These are phyloP conservation scores for Panicum miliaceum DNA, from an alignment of 176 grass and related monocot genomes.

Conservation along the genomic window DNA sequence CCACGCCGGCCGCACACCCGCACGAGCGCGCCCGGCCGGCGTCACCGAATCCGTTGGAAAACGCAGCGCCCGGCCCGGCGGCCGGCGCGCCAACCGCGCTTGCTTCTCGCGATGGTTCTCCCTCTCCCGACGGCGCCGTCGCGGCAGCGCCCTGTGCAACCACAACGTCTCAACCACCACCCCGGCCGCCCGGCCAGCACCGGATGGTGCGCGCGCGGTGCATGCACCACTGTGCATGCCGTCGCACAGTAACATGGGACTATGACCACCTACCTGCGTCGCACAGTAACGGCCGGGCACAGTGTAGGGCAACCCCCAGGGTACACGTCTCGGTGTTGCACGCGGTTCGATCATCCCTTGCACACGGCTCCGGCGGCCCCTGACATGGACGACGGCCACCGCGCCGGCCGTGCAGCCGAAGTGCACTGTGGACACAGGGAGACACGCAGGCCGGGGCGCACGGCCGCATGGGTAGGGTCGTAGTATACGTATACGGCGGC, in stretches of 20 bases:
- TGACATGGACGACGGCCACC: too few species aligned
- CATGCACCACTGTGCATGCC: neutral
- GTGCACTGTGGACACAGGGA: conserved; percentile 3
- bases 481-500: neutral
- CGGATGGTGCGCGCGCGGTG: neutral
- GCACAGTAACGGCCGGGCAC: neutral
- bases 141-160: neutral
- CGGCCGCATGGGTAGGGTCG: neutral
- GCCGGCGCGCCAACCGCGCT: neutral
- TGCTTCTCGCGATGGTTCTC: neutral
- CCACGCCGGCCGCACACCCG: neutral
- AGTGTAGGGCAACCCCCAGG: neutral
- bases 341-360: too few species aligned
- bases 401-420: neutral
- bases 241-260: neutral
- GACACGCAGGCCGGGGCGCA: neutral
- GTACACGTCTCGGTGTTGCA: neutral
- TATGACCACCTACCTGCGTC: neutral
- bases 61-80: neutral
- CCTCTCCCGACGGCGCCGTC: neutral
- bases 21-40: neutral
- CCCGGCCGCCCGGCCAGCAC: too few species aligned
- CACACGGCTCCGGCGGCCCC: too few species aligned
- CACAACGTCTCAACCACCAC: conserved; percentile 28
- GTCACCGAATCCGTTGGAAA: conserved; percentile 37